Conservation (phyloP, 2,329 filamentous ascomycete genomes). For the Sarocladium strictum region DNA sequence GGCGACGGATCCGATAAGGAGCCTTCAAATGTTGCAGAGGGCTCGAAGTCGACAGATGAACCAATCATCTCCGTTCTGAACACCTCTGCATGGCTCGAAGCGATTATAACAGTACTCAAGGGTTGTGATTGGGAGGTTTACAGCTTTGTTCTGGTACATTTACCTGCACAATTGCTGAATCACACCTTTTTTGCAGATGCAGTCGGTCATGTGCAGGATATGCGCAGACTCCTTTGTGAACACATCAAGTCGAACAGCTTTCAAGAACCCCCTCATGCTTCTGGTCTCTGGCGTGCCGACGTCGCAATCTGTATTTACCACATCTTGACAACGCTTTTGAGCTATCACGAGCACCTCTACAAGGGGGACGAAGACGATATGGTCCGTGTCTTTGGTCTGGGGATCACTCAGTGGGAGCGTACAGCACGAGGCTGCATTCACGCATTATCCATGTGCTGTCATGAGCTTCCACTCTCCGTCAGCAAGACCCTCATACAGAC, state of each 20-base stretch:
- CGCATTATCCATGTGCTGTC: conserved; percentile 88
- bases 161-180: conserved; percentile 85
- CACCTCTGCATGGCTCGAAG: conserved; percentile 64
- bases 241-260: conserved; percentile 73
- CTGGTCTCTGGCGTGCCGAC: conserved; percentile 78
- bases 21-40: conserved; percentile 21
- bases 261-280: conserved; percentile 72
- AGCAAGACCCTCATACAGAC: conserved; percentile 81
- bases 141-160: conserved; percentile 79
- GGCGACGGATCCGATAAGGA: conserved; percentile 15
- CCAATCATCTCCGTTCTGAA: not conserved
- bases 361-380: conserved; percentile 86
- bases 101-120: conserved; percentile 65
- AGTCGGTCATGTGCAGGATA: conserved; percentile 65
- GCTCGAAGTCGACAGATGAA: not conserved
- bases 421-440: conserved; percentile 93
- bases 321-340: conserved; percentile 78
- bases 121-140: conserved; percentile 87
- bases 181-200: conserved; percentile 75
- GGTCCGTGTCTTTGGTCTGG: conserved; percentile 77
- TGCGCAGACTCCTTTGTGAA: conserved; percentile 74
- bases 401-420: conserved; percentile 76
- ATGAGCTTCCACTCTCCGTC: conserved; percentile 83
- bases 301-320: conserved; percentile 87
- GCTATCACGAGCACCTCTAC: conserved; percentile 80